A percentile compares a stretch with the other conserved stretches of the same genome.
These are phyloP conservation scores for Hyaloscypha finlandica DNA, from an alignment of 495 filamentous ascomycete species.

Conservation along the genomic window DNA sequence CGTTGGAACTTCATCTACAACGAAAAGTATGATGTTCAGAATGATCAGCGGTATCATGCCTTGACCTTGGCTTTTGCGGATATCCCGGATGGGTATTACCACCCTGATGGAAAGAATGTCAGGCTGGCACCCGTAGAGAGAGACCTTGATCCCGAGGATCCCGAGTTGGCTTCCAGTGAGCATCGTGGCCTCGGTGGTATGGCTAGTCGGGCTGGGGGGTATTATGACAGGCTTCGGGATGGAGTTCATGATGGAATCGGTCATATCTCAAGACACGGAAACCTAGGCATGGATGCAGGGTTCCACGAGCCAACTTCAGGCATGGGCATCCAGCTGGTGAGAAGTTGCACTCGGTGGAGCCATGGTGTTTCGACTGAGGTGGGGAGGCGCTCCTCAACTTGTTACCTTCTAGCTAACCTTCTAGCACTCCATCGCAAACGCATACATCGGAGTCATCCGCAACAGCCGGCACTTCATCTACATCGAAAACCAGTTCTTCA, in stretches of 20 bases:
- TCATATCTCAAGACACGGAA: slow-evolving; percentile 3
- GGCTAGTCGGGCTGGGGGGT: background rate
- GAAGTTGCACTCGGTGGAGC: slow-evolving; percentile 46
- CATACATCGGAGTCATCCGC: slow-evolving; percentile 80
- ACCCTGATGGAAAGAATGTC: slow-evolving; percentile 30
- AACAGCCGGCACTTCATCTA: slow-evolving; percentile 86
- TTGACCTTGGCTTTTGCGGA: slow-evolving; percentile 35
- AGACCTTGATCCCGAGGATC: slow-evolving; percentile 9
- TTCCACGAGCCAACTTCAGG: slow-evolving; percentile 34
- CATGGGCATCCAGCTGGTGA: slow-evolving; percentile 67
- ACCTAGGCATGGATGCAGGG: background rate
- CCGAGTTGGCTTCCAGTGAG: background rate
- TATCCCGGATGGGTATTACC: slow-evolving; percentile 28
- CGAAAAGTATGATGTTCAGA: slow-evolving; percentile 73
- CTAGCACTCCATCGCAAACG: slow-evolving; percentile 87
- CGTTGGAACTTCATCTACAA: slow-evolving; percentile 93
- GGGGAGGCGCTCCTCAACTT: background rate
- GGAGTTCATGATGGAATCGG: background rate
- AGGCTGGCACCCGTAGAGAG: background rate
- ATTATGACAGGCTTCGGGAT: background rate
- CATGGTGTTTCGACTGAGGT: slow-evolving; percentile 36
- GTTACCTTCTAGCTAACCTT: background rate
- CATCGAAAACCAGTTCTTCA: slow-evolving; percentile 99
- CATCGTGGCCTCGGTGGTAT: background rate
- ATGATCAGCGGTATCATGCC: slow-evolving; percentile 60